Evolutionary conservation across 139 green algal genomes (phyloP), one percentile per base, ranked within the genome.

Genomic region (Nannochloris sp.): DNA sequence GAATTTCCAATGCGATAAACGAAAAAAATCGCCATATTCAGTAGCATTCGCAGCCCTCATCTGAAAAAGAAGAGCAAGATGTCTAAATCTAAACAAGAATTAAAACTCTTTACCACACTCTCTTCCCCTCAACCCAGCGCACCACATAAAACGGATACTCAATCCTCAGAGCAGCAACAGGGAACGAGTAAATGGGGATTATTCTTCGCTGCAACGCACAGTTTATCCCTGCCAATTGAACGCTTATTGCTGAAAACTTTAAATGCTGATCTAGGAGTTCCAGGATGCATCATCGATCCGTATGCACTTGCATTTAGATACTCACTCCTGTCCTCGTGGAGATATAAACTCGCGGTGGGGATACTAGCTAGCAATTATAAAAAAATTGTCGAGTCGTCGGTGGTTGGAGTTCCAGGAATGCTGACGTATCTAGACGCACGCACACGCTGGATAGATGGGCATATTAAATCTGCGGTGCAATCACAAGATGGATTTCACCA

Each of bases 341-440:
- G 12, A 34, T 36, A 39, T 10, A 59, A 12, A 36, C 9, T 12
- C 30, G 48, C 48, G 30, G 9, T 59, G 30, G 30, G 30, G 29
- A 10, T 59, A 19, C 9, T 59, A 27, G 9, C 9, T 9, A 34
- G 9, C 31, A 34, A 9, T 19, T 9, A 59, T 36, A 59, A 59
- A 54, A 6, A 19, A 5, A 13, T 64, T 6, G 6, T 74, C 23
- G 67, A 74, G 59, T 47, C 39, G 2, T 56, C 67, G 1, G 59
- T 39, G 39, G 15, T 55, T 3, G 67, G 67, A 2, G 57, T 74
- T 12, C 67, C 67, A 4, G 67, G 67, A 19, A 29, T 68, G 15
- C 39, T 15, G 3, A 6, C 14, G 25, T 74, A 64, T 33, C 29
- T 29, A 0, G 32, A 33, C 4, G 57, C 44, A 4, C 58, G 67